Conservation (phyloP, 2,329 filamentous ascomycete species). For the Didymella sp. region DNA sequence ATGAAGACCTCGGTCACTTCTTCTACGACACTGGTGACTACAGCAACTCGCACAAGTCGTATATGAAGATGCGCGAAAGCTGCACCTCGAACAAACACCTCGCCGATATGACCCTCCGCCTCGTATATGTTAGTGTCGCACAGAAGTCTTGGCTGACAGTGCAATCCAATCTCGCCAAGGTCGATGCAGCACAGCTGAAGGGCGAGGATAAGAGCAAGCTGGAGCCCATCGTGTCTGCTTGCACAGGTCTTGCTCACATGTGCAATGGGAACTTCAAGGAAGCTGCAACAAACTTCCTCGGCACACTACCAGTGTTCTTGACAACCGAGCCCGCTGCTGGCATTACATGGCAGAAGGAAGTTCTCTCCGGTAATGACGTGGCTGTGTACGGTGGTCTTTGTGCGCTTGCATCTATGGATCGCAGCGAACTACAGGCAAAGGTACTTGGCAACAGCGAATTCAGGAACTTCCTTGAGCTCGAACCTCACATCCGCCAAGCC, state of each 20-base stretch:
- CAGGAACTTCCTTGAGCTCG: conserved; percentile 86
- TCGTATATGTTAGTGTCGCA: conserved; percentile 77
- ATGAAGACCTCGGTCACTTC: conserved; percentile 89
- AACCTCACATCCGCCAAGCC: conserved; percentile 91
- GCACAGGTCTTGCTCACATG: conserved; percentile 67
- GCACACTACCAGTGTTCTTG: conserved; percentile 61
- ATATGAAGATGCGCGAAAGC: conserved; percentile 86
- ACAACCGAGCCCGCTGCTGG: conserved; percentile 53
- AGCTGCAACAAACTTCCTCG: conserved; percentile 75
- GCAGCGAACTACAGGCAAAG: conserved; percentile 72
- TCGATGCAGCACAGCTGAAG: conserved; percentile 61
- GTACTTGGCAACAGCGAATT: conserved; percentile 89
- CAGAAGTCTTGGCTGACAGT: conserved; percentile 79
- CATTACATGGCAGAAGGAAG: conserved; percentile 68
- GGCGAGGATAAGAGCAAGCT: conserved; percentile 65
- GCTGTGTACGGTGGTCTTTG: conserved; percentile 91
- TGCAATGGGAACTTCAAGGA: conserved; percentile 64
- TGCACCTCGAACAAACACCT: conserved; percentile 85
- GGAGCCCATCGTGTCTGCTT: conserved; percentile 70
- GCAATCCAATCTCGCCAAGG: conserved; percentile 64
- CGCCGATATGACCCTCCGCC: conserved; percentile 78
- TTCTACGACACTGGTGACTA: conserved; percentile 81
- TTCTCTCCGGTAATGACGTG: conserved; percentile 84
- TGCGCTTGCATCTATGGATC: conserved; percentile 87
- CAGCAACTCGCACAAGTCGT: conserved; percentile 75